Conservation (phyloP, 1,284 basidiomycete genomes). For the Cutaneotrichosporon dermatis region DNA sequence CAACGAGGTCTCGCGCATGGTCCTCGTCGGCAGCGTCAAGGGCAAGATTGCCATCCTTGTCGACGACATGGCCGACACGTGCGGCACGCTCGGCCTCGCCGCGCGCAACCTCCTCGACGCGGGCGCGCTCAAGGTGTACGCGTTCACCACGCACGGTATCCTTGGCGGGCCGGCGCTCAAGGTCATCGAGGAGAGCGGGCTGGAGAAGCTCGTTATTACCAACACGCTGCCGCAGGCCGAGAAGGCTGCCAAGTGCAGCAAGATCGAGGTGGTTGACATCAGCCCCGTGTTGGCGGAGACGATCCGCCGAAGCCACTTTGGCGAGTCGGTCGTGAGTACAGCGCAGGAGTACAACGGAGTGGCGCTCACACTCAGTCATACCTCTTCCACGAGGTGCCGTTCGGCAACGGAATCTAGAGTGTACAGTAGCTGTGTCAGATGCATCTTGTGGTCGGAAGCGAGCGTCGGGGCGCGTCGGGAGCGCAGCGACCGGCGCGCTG, state of each 20-base stretch:
- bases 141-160: conserved; percentile 97
- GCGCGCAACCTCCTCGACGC: conserved; percentile 84
- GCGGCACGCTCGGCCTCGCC: conserved; percentile 92
- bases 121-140: conserved; percentile 80
- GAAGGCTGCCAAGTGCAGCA: conserved; percentile 70
- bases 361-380: conserved; percentile 31
- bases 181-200: conserved; percentile 64
- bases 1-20: conserved; percentile 98
- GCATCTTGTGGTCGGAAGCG: background rate
- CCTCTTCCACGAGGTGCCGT: conserved; percentile 51
- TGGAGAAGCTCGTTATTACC: conserved; percentile 96
- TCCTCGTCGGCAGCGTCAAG: conserved; percentile 89
- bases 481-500: background rate
- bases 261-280: conserved; percentile 95
- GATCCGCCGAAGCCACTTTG: conserved; percentile 67
- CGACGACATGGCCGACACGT: conserved; percentile 99
- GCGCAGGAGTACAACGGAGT: background rate
- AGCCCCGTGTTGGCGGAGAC: conserved; percentile 94
- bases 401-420: conserved; percentile 25
- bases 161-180: conserved; percentile 80
- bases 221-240: conserved; percentile 91
- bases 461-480: background rate
- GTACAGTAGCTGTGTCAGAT: conserved; percentile 7
- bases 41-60: conserved; percentile 96
- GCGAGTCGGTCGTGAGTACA: conserved; percentile 48